Percentiles rank a stretch among this genome's conserved stretches.
Conservation (phyloP, 306 rosid genomes). For the Quercus engelmannii region DNA sequence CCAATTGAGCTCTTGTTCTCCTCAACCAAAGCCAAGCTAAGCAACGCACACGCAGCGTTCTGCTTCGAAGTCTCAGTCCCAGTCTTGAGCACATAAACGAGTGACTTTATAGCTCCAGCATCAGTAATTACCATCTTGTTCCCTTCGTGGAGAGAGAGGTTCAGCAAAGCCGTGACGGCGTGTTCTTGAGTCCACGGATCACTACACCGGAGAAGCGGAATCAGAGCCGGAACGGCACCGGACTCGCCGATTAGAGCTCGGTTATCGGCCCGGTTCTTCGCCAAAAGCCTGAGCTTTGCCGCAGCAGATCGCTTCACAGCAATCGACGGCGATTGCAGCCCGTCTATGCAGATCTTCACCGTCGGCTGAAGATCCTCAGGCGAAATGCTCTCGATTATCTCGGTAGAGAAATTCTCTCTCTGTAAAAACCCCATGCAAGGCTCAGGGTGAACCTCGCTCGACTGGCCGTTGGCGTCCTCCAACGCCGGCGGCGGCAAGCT, state of each 20-base stretch:
- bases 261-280: constrained; percentile 90
- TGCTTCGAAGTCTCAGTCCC: constrained; percentile 91
- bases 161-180: constrained; percentile 80
- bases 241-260: constrained; percentile 81
- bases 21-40: constrained; percentile 77
- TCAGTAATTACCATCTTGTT: constrained; percentile 68
- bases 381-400: constrained; percentile 93
- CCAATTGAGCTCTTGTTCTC: constrained; percentile 87
- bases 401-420: constrained; percentile 86
- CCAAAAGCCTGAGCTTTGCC: constrained; percentile 79
- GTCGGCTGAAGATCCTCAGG: constrained; percentile 99
- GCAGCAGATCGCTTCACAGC: constrained; percentile 93
- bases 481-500: constrained; percentile 8
- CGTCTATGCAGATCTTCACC: constrained; percentile 89
- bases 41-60: constrained; percentile 90
- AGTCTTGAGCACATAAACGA: constrained; percentile 82
- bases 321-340: constrained; percentile 62
- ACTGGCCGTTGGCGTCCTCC: constrained; percentile 3
- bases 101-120: constrained; percentile 81
- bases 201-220: constrained; percentile 86
- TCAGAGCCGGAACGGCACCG: constrained; percentile 79
- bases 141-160: constrained; percentile 76
- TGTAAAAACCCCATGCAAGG: constrained; percentile 86
- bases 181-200: constrained; percentile 98
- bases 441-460: constrained; percentile 41